Evolutionary conservation across 352 stramenopile genomes (phyloP).

Genomic region (Globisporangium viniferum): DNA sequence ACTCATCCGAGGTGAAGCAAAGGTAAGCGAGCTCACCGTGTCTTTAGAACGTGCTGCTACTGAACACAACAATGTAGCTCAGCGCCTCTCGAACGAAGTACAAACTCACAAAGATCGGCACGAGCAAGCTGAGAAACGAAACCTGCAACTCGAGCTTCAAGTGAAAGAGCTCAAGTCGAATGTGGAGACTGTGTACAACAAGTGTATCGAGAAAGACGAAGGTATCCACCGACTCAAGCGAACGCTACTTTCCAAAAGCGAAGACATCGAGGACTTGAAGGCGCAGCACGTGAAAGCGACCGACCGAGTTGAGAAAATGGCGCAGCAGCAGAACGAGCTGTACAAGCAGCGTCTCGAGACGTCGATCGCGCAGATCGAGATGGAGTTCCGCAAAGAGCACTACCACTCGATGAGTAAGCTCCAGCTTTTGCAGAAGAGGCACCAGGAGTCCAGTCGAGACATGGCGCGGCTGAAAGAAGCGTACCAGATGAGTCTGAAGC

Average conservation of each 20-base stretch:
- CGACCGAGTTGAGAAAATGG: slow-evolving; percentile 49
- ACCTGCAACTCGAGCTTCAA: slow-evolving; percentile 39
- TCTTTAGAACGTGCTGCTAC: slow-evolving; percentile 7
- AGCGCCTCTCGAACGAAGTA: slow-evolving; percentile 23
- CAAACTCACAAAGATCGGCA: slow-evolving; percentile 30
- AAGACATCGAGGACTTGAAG: slow-evolving; percentile 52
- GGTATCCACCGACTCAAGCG: slow-evolving; percentile 51
- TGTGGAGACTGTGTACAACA: slow-evolving; percentile 43
- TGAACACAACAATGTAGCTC: not conserved
- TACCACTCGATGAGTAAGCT: slow-evolving; percentile 41
- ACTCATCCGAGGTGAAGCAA: slow-evolving; percentile 11
- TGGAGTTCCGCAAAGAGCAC: slow-evolving; percentile 71
- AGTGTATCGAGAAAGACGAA: slow-evolving; percentile 59
- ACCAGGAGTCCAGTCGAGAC: slow-evolving; percentile 36
- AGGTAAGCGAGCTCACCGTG: not conserved
- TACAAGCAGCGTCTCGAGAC: slow-evolving; percentile 55
- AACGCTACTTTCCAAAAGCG: slow-evolving; percentile 30
- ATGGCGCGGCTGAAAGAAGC: slow-evolving; percentile 35
- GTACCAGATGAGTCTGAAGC: slow-evolving; percentile 46
- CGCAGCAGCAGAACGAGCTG: slow-evolving; percentile 56
- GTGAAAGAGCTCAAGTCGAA: slow-evolving; percentile 43
- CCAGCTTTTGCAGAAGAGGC: slow-evolving; percentile 42
- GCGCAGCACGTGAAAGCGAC: slow-evolving; percentile 42
- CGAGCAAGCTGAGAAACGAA: slow-evolving; percentile 32
- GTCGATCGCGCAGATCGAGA: slow-evolving; percentile 57